Base-by-base conservation (phyloP, 257 asterid genomes). In the Forsythia suspensa region DNA sequence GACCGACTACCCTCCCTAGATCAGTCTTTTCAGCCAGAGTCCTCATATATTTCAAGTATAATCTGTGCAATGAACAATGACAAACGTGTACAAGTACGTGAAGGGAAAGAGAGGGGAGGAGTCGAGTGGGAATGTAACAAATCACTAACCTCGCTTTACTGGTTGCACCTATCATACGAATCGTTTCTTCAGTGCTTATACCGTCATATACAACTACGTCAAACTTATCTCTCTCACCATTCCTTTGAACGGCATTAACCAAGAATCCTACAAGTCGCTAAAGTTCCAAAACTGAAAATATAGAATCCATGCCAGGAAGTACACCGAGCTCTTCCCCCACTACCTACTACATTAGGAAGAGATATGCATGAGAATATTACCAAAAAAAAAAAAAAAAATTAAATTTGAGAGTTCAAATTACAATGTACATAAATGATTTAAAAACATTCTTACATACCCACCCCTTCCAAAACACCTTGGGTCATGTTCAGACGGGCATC, bases 381-480 rank as follows among this genome's bases (percentile, higher is more conserved):
- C 59, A 6, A n/a, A 42, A 18, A 42, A 37, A 29, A 21, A 20
- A n/a, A 42, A n/a, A 51, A 37, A 38, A 21, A 20, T 44, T 11
- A 38, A 44, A 18, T 43, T 46, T 9, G 73, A 71, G 39, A 66
- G 81, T 36, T 63, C 8, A 29, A 29, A 29, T 29, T 29, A 29
- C 34, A 39, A 73, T 63, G 46, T 44, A 39, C 70, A 29, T 37
- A 46, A 52, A 76, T 8, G 68, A 74, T 24, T 16, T 38, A 37
- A 15, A 29, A 76, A 48, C 6, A 51, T 21, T 42, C 82, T 80
- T 74, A 90, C 94, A 80, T 87, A 91, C 96, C 97, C 86, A 95
- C 99, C 97, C 94, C 97, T 91, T 92, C 97, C 74, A 95, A 95
- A 88, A 94, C 91, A 84, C 97, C 99, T 86, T 95, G 99, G 38